Base-by-base conservation (phyloP, 2,329 filamentous ascomycete species). In the Nemania diffusa region DNA sequence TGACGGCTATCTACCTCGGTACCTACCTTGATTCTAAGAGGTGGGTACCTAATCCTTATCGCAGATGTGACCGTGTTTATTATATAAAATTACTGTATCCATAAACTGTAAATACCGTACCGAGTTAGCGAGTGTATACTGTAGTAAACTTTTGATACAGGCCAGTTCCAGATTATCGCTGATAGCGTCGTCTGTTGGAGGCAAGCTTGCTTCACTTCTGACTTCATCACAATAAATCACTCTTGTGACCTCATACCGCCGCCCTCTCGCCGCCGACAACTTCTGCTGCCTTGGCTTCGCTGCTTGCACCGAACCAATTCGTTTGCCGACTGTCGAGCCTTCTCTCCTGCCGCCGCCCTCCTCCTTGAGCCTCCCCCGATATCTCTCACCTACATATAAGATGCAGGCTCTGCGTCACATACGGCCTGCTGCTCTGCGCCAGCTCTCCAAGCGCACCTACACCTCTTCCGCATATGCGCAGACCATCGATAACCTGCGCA, bases 401-500 rank as follows among this genome's bases (percentile, higher is more conserved):
- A 53, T 53, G 51, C 51, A 97, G 88, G 91, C 93, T 78, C 84
- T 97, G 82, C 90, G 91, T 87, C 89, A 89, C 79, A 79, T 81
- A 77, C 82, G 87, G 86, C 84, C 90, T 87, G 84, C 90, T 85
- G 84, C 87, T 82, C 88, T 85, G 84, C 89, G 82, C 87, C 91
- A 86, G 76, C 78, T 83, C 70, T 80, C 85, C 78, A 88, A 88
- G 80, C 91, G 93, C 81, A 83, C 85, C 75, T 97, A 97, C 85
- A 90, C 91, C 79, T 91, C 91, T 59, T 83, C 89, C 73, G 88
- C 88, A 70, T 95, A 95, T 81, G 82, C 90, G 74, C 81, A 88
- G 77, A 95, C 92, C 67, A 85, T 91, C 79, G 84, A 91, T 78
- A 98, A 98, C 87, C 89, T 98, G 78, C 92, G 93, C 83, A 94